Conservation (phyloP, 2,329 filamentous ascomycete species). For the Exophiala sp. region DNA sequence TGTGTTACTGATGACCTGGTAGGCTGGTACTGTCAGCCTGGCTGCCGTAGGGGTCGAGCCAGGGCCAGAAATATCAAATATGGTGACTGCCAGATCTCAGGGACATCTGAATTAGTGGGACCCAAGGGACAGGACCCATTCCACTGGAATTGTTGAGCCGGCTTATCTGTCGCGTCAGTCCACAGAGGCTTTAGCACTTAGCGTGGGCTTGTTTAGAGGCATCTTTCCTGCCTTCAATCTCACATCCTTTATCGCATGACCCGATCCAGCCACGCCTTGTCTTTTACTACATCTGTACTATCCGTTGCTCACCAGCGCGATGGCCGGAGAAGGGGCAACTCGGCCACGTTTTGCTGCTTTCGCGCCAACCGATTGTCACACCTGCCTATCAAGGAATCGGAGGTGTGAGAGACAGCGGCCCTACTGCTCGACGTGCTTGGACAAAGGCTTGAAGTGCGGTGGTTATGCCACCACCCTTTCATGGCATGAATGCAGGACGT, state of each 20-base stretch:
- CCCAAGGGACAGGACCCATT: too few species aligned
- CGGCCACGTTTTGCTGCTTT: not conserved
- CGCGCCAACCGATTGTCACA: not conserved
- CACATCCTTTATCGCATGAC: not conserved
- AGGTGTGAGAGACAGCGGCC: not conserved
- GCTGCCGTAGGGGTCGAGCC: too few species aligned
- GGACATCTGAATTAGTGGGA: too few species aligned
- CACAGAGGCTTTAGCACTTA: too few species aligned
- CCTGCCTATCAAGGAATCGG: not conserved
- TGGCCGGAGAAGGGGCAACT: constrained; percentile 5
- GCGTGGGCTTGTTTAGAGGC: too few species aligned
- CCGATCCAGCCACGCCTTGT: not conserved
- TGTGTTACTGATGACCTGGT: too few species aligned
- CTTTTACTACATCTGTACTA: not conserved
- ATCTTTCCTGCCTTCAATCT: too few species aligned
- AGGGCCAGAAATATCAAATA: too few species aligned
- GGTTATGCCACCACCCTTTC: constrained; percentile 6
- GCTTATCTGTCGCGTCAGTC: too few species aligned
- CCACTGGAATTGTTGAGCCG: too few species aligned
- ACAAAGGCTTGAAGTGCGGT: constrained; percentile 2
- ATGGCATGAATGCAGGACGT: constrained; percentile 5
- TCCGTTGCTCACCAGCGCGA: not conserved
- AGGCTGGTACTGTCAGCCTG: too few species aligned
- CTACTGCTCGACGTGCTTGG: constrained; percentile 3
- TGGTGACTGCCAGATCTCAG: too few species aligned